Evolutionary conservation across 441 rosid genomes (phyloP), one percentile per base, ranked within the genome.

Genomic region (Erodium chrysanthum): DNA sequence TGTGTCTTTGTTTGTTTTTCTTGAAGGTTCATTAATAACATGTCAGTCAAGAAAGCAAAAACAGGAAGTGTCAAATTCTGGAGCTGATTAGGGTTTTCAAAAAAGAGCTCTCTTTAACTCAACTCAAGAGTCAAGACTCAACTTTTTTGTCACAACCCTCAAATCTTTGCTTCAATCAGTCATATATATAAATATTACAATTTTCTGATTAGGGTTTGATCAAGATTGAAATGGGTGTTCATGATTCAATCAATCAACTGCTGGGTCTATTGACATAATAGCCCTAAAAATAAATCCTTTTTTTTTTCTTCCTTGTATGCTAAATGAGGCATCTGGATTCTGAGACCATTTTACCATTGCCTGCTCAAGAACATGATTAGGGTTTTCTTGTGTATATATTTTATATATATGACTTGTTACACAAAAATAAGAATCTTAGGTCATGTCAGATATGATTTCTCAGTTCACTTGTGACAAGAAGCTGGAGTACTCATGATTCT

Each of bases 391-490:
- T 31, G 2, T 31, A 31, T 31, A 31, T 67, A 66, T 46, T 5
- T 65, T 65, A 65, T 68, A 23, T 72, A 69, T 59, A 64, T 67
- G 66, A 48, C 54, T 70, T 61, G 56, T 73, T 69, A 46, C 60
- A 14, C 18, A 22, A 21, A 66, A 46, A 58, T 66, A 69, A 56
- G 72, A 79, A 75, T 77, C 83, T 79, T 69, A 70, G 76, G 76
- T 75, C 82, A 66, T 77, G 79, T 77, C 81, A 75, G 79, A 73
- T 35, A 67, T 60, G 81, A 76, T 74, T 48, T 77, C 73, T 73
- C 80, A 44, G 73, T 74, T 77, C 52, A 58, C 12, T 37, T 22
- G 73, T 62, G 74, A 74, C 77, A 60, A 56, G 40, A 63, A 14
- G 23, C 48, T 59, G 44, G 52, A 68, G 71, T 35, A 35, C 40